Percentiles rank a stretch among this genome's conserved stretches.
These are phyloP conservation scores for Aschersonia sp. DNA, from an alignment of 2,329 filamentous ascomycete species.

Conservation along the genomic window DNA sequence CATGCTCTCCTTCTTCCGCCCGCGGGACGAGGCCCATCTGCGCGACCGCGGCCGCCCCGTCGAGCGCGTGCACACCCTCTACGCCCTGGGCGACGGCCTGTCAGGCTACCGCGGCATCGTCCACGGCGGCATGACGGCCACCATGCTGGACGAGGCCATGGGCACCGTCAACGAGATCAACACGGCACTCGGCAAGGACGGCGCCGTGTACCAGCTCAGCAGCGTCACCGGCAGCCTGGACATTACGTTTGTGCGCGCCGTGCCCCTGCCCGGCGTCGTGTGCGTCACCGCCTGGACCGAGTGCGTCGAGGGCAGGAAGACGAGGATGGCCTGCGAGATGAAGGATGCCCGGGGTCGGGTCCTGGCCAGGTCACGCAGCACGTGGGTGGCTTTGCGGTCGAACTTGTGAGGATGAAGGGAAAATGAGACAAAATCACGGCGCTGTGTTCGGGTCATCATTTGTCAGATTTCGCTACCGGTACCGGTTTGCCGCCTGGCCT, in stretches of 20 bases:
- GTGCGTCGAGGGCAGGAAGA: slow-evolving; percentile 18
- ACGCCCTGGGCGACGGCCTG: slow-evolving; percentile 18
- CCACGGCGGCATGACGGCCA: slow-evolving; percentile 21
- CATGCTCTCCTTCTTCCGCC: slow-evolving; percentile 19
- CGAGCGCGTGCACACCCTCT: slow-evolving; percentile 14
- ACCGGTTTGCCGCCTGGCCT: too few species aligned
- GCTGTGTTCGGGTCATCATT: too few species aligned
- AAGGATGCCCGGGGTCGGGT: slow-evolving; percentile 14
- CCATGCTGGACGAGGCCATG: slow-evolving; percentile 22
- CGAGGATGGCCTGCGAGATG: slow-evolving; percentile 14
- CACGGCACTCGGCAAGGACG: slow-evolving; percentile 15
- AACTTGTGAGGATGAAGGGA: slow-evolving; percentile 9
- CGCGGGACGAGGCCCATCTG: slow-evolving; percentile 10
- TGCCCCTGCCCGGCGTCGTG: slow-evolving; percentile 14
- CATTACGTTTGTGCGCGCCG: slow-evolving; percentile 18
- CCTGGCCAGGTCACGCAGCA: slow-evolving; percentile 15
- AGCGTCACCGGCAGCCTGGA: slow-evolving; percentile 20
- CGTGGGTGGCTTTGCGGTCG: slow-evolving; percentile 17
- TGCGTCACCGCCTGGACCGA: slow-evolving; percentile 17
- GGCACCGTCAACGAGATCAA: slow-evolving; percentile 22
- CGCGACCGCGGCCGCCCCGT: slow-evolving; percentile 12
- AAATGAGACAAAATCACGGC: not conserved
- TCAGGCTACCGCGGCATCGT: slow-evolving; percentile 17
- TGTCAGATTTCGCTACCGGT: too few species aligned
- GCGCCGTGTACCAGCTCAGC: slow-evolving; percentile 11